Base-by-base conservation (phyloP, 1,139 yeast genomes). In the Petasospora fabianii region DNA sequence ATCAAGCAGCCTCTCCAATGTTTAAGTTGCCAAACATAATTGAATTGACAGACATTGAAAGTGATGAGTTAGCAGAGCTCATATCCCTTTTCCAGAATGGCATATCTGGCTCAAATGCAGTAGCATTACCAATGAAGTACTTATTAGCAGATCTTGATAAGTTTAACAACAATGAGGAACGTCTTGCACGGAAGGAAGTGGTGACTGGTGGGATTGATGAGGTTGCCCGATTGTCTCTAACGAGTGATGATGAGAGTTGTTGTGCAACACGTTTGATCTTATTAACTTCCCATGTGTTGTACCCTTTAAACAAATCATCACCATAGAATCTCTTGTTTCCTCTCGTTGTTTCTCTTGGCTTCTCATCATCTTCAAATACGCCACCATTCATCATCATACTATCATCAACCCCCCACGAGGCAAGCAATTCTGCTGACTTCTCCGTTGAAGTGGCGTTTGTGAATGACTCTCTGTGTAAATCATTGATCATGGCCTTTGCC, bases 351-450 rank as follows among this genome's bases (percentile, higher is more conserved):
- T 36, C 27, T n/a, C n/a, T n/a, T n/a, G n/a, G n/a, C 24, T 28
- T 21, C 12, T 39, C 41, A 4, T 24, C 20, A 15, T 27, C 35
- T 4, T 24, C 35, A 15, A 18, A 22, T 11, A 5, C 32, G 5
- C 37, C 46, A n/a, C 27, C 27, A 10, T n/a, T n/a, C n/a, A n/a
- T n/a, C n/a, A 42, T 16, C 19, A 49, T 22, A 10, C 49, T 30
- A 27, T 55, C 56, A 27, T 55, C 59, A 39, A 55, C 57, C 18
- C 59, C 59, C 59, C 59, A 55, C 3, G 58, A 55, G 1, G 51
- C 53, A 16, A 54, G 30, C 2, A 54, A 27, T 6, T 55, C 56
- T 18, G 39, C 35, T 3, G 48, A 20, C n/a, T 30, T 24, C 7
- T 22, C 32, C 16, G 34, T 28, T 11, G 35, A 13, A 3, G n/a